Evolutionary conservation across 208 protist species (phyloP), one percentile per base, ranked within the genome.

Genomic region (Leishmania tropica): DNA sequence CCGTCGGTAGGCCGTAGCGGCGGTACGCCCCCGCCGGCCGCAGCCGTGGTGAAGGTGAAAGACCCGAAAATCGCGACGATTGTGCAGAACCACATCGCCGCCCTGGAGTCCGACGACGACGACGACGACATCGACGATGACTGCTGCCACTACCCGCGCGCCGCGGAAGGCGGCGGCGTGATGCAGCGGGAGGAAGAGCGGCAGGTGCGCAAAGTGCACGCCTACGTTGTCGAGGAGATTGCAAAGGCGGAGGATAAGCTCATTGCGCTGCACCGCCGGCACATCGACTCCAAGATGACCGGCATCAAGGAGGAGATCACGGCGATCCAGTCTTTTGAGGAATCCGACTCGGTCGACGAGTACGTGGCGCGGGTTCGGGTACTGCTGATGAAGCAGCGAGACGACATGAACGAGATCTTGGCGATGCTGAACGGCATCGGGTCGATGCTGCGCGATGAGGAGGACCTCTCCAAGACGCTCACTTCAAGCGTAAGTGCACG

Each of bases 251-350:
- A 99, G 87, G 97, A 98, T 47, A 97, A 98, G 84, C 85, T 99
- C 42, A 90, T 99, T n/a, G 88, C 89, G 28, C 85, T 96, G 76
- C 97, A 99, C 78, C 91, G 96, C 54, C 87, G 97, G 42, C 96
- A 99, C 81, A 97, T 99, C 75, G 94, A 99, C 83, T 90, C 91
- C 73, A 97, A 98, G 78, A 99, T 98, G 95, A 96, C 95, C 8
- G 89, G 98, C 3, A 96, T 99, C 70, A 98, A 98, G 81, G 90
- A 98, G 62, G 96, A 99, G 79, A 98, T 99, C 78, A 81, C 88
- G 17, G 92, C 96, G 4, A 96, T 99, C 64, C 90, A 98, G 82
- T 56, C 88, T 37, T 97, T 99, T 60, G 97, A 99, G 72, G 89
- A 98, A 47, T 94, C 92, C 19, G 95, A 94, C 87, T 93, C 94